Conservation (phyloP, 805 yeast species). For the Ogataea kodamae region DNA sequence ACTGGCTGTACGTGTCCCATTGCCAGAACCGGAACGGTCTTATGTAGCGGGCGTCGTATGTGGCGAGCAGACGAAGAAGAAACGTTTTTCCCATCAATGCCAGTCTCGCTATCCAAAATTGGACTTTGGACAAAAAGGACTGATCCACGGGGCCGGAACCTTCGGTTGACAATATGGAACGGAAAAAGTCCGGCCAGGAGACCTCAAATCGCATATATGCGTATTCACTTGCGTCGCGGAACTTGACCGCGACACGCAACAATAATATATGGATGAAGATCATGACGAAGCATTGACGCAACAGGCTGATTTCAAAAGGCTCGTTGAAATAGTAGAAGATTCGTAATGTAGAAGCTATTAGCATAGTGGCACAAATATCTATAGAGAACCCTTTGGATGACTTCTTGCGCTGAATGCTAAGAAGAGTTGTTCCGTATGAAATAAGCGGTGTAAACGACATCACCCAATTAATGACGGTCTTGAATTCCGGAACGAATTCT, state of each 20-base stretch:
- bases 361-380: conserved; percentile 92
- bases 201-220: conserved; percentile 26
- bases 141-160: background rate
- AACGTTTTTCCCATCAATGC: conserved; percentile 16
- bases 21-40: conserved; percentile 80
- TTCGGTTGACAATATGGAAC: conserved; percentile 11
- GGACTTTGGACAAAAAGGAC: background rate
- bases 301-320: conserved; percentile 76
- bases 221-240: conserved; percentile 43
- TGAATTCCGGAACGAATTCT: conserved; percentile 29
- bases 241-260: conserved; percentile 58
- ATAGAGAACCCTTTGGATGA: conserved; percentile 79
- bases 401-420: conserved; percentile 58
- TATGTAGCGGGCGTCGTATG: conserved; percentile 67
- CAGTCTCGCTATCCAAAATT: conserved; percentile 10
- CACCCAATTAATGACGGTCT: conserved; percentile 53
- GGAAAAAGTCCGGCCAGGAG: conserved; percentile 29
- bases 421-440: conserved; percentile 82
- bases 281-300: conserved; percentile 83
- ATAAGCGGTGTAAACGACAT: conserved; percentile 80
- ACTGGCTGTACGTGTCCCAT: conserved; percentile 45
- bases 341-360: conserved; percentile 68
- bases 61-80: conserved; percentile 43
- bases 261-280: conserved; percentile 69
- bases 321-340: conserved; percentile 73